Evolutionary conservation across 2,329 filamentous ascomycete genomes (phyloP).

Genomic region (Thyridium curvatum): DNA sequence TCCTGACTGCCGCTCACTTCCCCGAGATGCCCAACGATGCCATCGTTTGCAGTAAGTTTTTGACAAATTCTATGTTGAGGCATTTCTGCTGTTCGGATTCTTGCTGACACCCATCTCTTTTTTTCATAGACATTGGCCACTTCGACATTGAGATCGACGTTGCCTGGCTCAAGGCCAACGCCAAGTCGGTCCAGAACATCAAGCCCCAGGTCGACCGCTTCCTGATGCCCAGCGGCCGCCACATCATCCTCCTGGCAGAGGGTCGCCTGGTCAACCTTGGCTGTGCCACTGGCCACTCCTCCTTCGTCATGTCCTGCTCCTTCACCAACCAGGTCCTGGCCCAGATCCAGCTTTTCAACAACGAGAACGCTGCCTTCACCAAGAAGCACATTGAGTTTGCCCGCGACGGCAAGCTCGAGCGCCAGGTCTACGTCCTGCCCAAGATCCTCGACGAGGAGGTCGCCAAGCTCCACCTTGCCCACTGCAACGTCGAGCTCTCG

Average conservation of each 20-base stretch:
- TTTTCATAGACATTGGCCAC: slow-evolving; percentile 80
- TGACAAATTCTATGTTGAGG: background rate
- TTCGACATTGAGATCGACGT: slow-evolving; percentile 99
- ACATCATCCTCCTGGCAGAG: slow-evolving; percentile 98
- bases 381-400: slow-evolving; percentile 96
- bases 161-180: slow-evolving; percentile 98
- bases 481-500: slow-evolving; percentile 92
- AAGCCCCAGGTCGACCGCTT: slow-evolving; percentile 98
- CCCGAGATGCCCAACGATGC: slow-evolving; percentile 94
- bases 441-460: slow-evolving; percentile 99
- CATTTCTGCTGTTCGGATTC: background rate
- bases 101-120: slow-evolving; percentile 5
- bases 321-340: slow-evolving; percentile 99
- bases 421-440: slow-evolving; percentile 93
- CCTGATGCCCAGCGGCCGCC: slow-evolving; percentile 85
- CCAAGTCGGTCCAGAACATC: slow-evolving; percentile 92
- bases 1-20: slow-evolving; percentile 87
- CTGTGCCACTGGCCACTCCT: slow-evolving; percentile 98
- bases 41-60: slow-evolving; percentile 84
- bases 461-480: slow-evolving; percentile 83
- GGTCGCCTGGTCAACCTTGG: slow-evolving; percentile 98
- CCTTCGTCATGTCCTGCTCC: slow-evolving; percentile 99
- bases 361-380: slow-evolving; percentile 76
- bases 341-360: slow-evolving; percentile 98
- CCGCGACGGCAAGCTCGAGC: slow-evolving; percentile 81